These are phyloP conservation scores for Pseudomicrostroma phylloplanum DNA, from an alignment of 1,284 basidiomycete species.

Conservation along the genomic window DNA sequence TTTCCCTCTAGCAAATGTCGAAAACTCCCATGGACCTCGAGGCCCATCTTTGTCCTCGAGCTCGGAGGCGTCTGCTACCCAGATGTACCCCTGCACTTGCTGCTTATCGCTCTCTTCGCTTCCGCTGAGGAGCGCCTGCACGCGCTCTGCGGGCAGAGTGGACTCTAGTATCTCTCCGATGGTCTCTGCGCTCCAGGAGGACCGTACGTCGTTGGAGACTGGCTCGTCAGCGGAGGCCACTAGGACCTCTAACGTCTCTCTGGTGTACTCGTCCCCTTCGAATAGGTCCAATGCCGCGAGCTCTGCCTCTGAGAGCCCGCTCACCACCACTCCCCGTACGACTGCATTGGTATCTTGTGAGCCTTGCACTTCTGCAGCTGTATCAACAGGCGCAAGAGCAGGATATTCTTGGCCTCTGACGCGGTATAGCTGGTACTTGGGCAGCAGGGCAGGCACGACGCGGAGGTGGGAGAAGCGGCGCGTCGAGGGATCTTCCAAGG, in stretches of 20 bases:
- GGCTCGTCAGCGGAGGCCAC: not conserved
- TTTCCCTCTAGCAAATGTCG: not conserved
- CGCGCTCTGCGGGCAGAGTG: not conserved
- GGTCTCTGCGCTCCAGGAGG: not conserved
- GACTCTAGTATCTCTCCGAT: not conserved
- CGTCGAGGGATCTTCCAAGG: not conserved
- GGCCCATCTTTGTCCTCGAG: conserved; percentile 1
- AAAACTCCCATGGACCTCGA: not conserved
- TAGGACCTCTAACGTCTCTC: not conserved
- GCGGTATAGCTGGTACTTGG: not conserved
- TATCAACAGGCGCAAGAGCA: not conserved
- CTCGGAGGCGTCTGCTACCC: not conserved
- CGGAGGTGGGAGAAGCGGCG: not conserved
- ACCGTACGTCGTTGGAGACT: not conserved
- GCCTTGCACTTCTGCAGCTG: not conserved
- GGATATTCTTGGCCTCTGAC: conserved; percentile 6
- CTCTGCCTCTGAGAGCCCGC: not conserved
- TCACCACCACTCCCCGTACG: not conserved
- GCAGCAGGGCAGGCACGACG: not conserved
- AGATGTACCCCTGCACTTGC: not conserved
- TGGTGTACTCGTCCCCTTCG: conserved; percentile 1
- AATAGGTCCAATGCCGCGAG: not conserved
- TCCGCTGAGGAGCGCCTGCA: not conserved
- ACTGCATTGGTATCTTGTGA: not conserved
- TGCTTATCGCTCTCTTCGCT: not conserved